Conservation (phyloP, 805 yeast species). For the Blastobotrys robertii region DNA sequence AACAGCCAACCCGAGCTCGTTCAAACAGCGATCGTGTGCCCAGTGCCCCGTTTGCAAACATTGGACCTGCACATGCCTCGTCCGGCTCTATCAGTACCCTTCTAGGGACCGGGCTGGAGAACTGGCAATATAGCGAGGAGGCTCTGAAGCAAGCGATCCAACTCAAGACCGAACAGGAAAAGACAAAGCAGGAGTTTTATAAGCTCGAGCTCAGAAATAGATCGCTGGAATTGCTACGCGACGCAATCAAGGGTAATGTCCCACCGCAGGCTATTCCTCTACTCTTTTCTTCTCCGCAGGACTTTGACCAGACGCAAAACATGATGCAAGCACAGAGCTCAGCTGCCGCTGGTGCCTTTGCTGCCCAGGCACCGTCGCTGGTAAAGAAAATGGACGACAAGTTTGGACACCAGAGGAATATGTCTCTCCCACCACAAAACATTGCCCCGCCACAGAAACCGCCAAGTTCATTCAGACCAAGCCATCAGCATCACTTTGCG, state of each 20-base stretch:
- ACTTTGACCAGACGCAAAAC: slow-evolving; percentile 2
- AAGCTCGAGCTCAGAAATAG: slow-evolving; percentile 51
- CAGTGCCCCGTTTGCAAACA: too few species aligned
- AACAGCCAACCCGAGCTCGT: neutral
- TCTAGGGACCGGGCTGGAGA: slow-evolving; percentile 42
- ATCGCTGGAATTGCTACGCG: slow-evolving; percentile 51
- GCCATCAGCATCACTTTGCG: slow-evolving; percentile 15
- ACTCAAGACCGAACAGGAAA: slow-evolving; percentile 63
- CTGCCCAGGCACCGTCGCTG: slow-evolving; percentile 3
- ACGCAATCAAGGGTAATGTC: slow-evolving; percentile 50
- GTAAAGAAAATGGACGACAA: neutral
- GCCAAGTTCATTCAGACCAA: slow-evolving; percentile 11
- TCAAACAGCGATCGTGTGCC: too few species aligned
- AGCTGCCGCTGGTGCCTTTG: slow-evolving; percentile 3
- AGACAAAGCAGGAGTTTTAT: slow-evolving; percentile 71
- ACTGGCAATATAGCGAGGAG: slow-evolving; percentile 49
- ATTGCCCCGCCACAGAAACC: slow-evolving; percentile 7
- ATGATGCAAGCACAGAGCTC: neutral
- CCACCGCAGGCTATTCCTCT: slow-evolving; percentile 57
- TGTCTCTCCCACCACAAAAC: slow-evolving; percentile 18
- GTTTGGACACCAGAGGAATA: slow-evolving; percentile 16
- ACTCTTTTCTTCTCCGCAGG: slow-evolving; percentile 32
- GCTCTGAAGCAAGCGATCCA: slow-evolving; percentile 50
- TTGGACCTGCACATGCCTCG: too few species aligned
- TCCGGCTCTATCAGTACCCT: slow-evolving; percentile 22